Evolutionary conservation across 345 rosid genomes (phyloP), one percentile per base, ranked within the genome.

Genomic region (Populus euphratica): DNA sequence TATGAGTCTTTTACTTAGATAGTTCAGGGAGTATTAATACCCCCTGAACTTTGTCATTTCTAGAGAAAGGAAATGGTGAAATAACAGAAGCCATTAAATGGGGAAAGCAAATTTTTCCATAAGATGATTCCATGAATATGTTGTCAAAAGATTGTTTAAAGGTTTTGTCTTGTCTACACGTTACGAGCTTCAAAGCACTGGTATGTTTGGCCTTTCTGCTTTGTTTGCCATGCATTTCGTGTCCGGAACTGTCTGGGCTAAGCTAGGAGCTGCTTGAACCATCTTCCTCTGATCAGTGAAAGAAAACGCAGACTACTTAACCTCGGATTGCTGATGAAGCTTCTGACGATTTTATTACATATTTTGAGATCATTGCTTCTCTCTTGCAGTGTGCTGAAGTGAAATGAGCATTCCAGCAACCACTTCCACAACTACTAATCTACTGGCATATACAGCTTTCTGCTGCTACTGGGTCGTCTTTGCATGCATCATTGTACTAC

Each of bases 381-480:
- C 36, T 78, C 20, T 68, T 78, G 81, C 85, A 85, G 90, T 72
- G 90, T 78, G 61, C 66, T 87, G 79, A 85, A 87, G 83, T 85
- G 84, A 85, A 27, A 27, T n/a, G 17, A 33, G 49, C 68, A 21
- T 25, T 65, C 49, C 68, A 4, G 44, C 44, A 33, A 68, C 67
- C 13, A 49, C 65, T 70, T 74, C 78, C 70, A 64, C 68, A 35
- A 67, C 43, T 2, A 25, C 68, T 39, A 18, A 56, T 72, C 35
- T 62, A 8, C 75, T 20, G 50, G 41, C 36, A 65, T 1, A 63
- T 29, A 61, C 49, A 49, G 29, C 41, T 64, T 65, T 78, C 12
- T n/a, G 8, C 41, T 16, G 41, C 41, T 33, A 31, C 20, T 11
- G 4, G 44, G 8, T 11, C 41, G 8, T 56, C 63, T 56, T 56